Evolutionary conservation across 805 yeast species (phyloP).

Genomic region (Zygoascus bituminiphila): DNA sequence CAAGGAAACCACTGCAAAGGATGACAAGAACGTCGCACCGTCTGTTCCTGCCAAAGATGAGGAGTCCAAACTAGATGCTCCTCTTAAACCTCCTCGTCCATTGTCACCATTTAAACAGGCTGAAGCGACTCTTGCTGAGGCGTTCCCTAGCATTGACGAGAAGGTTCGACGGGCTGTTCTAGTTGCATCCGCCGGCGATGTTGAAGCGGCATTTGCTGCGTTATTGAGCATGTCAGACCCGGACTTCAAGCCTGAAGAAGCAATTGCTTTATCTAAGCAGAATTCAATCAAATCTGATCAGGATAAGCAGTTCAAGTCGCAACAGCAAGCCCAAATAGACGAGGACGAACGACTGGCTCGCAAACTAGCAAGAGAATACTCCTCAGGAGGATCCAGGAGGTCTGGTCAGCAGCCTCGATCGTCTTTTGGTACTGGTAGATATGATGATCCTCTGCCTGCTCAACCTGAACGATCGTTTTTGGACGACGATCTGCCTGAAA

Average conservation of each 20-base stretch:
- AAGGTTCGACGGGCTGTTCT: slow-evolving; percentile 66
- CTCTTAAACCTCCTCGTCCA: slow-evolving; percentile 53
- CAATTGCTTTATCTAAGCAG: slow-evolving; percentile 25
- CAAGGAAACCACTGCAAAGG: background rate
- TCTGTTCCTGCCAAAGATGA: slow-evolving; percentile 9
- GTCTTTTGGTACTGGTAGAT: slow-evolving; percentile 18
- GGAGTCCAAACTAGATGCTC: slow-evolving; percentile 19
- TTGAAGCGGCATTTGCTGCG: slow-evolving; percentile 87
- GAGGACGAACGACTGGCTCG: slow-evolving; percentile 83
- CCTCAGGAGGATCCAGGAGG: slow-evolving; percentile 2
- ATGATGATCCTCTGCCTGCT: slow-evolving; percentile 19
- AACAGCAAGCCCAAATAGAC: slow-evolving; percentile 38
- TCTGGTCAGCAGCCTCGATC: background rate
- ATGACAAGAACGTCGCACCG: slow-evolving; percentile 1
- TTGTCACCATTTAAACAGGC: slow-evolving; percentile 49
- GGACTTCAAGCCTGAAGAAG: slow-evolving; percentile 20
- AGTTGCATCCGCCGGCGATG: slow-evolving; percentile 73
- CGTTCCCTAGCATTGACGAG: slow-evolving; percentile 74
- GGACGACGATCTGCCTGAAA: slow-evolving; percentile 37
- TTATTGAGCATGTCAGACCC: slow-evolving; percentile 65
- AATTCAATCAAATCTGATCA: slow-evolving; percentile 15
- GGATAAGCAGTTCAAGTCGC: slow-evolving; percentile 17
- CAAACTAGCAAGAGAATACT: slow-evolving; percentile 44
- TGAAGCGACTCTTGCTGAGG: slow-evolving; percentile 60
- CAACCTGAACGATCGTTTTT: slow-evolving; percentile 26